Conservation (phyloP, 2,329 filamentous ascomycete genomes). For the Xylaria sp. region DNA sequence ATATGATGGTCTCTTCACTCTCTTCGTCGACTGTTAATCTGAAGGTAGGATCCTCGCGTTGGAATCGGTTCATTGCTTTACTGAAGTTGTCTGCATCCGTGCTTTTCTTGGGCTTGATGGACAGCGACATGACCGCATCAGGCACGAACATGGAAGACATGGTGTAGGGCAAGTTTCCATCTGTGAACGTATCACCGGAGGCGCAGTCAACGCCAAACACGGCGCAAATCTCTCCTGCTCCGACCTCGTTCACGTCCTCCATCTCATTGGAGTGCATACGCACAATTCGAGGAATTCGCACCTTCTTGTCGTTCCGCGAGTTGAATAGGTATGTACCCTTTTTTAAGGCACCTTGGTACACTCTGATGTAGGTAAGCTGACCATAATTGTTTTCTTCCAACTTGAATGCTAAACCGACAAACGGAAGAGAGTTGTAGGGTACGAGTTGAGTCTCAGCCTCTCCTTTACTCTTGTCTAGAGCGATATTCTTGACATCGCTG, state of each 20-base stretch:
- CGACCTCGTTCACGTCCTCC: conserved; percentile 94
- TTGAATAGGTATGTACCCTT: conserved; percentile 95
- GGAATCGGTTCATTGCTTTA: conserved; percentile 99
- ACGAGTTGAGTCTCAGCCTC: conserved; percentile 88
- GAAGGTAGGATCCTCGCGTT: conserved; percentile 98
- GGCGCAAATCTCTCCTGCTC: conserved; percentile 96
- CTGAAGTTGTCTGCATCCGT: conserved; percentile 94
- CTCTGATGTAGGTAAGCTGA: conserved; percentile 96
- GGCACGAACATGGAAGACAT: conserved; percentile 99
- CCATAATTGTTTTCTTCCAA: conserved; percentile 99
- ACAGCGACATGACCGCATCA: conserved; percentile 96
- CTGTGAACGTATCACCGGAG: conserved; percentile 97
- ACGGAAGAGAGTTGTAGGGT: conserved; percentile 92
- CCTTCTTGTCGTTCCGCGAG: conserved; percentile 92
- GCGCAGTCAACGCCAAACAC: conserved; percentile 98
- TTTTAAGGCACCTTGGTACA: conserved; percentile 91
- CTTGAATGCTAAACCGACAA: conserved; percentile 97
- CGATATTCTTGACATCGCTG: conserved; percentile 86
- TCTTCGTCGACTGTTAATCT: conserved; percentile 91
- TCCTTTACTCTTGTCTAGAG: conserved; percentile 81
- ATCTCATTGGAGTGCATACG: conserved; percentile 99
- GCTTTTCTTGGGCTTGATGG: conserved; percentile 93
- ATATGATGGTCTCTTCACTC: conserved; percentile 96
- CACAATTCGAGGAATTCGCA: conserved; percentile 96
- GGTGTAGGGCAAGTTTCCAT: conserved; percentile 89